phyloP scores from a whole-genome alignment of 2,329 filamentous ascomycete genomes.

The Phaeosphaeria sp. region DNA sequence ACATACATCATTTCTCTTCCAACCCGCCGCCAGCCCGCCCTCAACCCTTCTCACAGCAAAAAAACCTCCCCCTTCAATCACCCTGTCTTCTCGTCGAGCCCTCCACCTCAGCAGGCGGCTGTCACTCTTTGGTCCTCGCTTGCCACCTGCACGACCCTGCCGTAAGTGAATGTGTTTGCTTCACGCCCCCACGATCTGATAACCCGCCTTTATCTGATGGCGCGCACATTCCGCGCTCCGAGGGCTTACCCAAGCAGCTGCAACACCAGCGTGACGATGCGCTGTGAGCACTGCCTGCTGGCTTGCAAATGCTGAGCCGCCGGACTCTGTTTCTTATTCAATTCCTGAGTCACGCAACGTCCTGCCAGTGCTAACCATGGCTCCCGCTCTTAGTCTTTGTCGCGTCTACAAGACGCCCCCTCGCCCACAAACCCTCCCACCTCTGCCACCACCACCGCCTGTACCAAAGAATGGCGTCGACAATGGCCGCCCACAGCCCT shows the following conservation, averaged over 20 bases:
- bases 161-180: conserved; percentile 2
- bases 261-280: not conserved
- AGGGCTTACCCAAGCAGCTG: conserved; percentile 8
- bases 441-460: not conserved
- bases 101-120: conserved; percentile 17
- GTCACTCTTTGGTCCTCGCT: conserved; percentile 10
- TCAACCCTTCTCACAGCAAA: not conserved
- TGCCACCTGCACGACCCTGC: conserved; percentile 11
- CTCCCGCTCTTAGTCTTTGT: conserved; percentile 8
- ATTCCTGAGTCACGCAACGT: conserved; percentile 3
- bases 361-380: conserved; percentile 24
- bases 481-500: conserved; percentile 27
- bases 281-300: not conserved
- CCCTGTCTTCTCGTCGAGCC: conserved; percentile 12
- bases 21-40: not conserved
- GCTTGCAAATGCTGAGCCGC: not conserved
- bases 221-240: conserved; percentile 11
- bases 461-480: conserved; percentile 27
- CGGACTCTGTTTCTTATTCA: not conserved
- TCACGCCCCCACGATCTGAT: conserved; percentile 19
- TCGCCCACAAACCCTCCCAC: conserved; percentile 4
- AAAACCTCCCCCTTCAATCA: conserved; percentile 2
- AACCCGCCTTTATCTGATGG: conserved; percentile 3
- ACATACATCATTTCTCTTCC: conserved; percentile 1
- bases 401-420: conserved; percentile 4